Conservation (phyloP, 345 rosid species). For the Pistacia integerrima region DNA sequence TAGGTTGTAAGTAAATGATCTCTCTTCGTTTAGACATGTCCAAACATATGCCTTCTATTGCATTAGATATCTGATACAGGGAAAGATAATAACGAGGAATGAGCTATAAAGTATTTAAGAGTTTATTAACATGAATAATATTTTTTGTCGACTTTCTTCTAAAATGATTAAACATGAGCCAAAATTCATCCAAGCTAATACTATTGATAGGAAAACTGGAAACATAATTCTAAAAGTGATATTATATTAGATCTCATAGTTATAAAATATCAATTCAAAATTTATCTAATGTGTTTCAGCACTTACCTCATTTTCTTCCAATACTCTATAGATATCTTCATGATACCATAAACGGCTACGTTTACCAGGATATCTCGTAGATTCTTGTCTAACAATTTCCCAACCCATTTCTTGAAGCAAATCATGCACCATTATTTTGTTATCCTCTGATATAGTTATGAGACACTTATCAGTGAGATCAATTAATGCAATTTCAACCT, state of each 20-base stretch:
- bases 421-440: constrained; percentile 38
- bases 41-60: constrained; percentile 34
- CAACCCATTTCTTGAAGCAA: constrained; percentile 45
- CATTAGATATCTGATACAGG: constrained; percentile 29
- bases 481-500: neutral
- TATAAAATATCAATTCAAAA: too few relatives aligned
- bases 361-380: constrained; percentile 13
- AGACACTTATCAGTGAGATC: constrained; percentile 35
- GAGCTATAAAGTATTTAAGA: neutral
- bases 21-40: constrained; percentile 21
- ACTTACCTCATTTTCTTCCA: constrained; percentile 4
- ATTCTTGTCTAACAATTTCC: constrained; percentile 29
- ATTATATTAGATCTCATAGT: too few relatives aligned
- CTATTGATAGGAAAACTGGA: too few relatives aligned
- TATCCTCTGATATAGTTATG: constrained; percentile 23
- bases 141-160: too few relatives aligned
- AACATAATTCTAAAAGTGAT: too few relatives aligned
- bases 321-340: constrained; percentile 23
- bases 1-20: neutral
- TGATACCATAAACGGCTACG: constrained; percentile 21
- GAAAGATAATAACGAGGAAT: neutral
- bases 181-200: too few relatives aligned
- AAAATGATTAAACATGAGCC: too few relatives aligned
- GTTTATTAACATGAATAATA: neutral
- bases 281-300: too few relatives aligned